A percentile compares a stretch with the other conserved stretches of the same genome.
These are phyloP conservation scores for Podaxis sp. DNA, from an alignment of 768 basidiomycete species.

Conservation along the genomic window DNA sequence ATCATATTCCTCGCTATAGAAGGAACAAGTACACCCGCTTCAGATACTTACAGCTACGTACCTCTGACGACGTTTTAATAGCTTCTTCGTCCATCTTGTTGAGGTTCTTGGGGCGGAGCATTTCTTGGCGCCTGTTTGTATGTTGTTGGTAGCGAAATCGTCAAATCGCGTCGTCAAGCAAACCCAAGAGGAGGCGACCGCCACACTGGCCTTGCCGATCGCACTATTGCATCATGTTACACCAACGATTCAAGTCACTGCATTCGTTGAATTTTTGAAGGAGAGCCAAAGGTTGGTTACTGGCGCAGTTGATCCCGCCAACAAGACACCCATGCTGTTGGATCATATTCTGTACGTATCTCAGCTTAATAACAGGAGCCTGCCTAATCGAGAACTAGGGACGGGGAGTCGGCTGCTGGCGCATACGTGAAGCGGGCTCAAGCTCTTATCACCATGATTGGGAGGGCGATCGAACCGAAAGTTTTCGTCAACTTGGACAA, in stretches of 20 bases:
- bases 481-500: slow-evolving; percentile 15
- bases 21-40: slow-evolving; percentile 64
- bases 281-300: slow-evolving; percentile 61
- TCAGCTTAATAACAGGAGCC: neutral
- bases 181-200: slow-evolving; percentile 51
- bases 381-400: slow-evolving; percentile 29
- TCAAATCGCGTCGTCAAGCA: slow-evolving; percentile 67
- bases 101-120: slow-evolving; percentile 75
- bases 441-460: slow-evolving; percentile 62
- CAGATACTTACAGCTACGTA: neutral
- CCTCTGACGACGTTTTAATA: slow-evolving; percentile 23
- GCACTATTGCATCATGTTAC: slow-evolving; percentile 57
- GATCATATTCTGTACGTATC: slow-evolving; percentile 48
- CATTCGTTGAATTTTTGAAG: slow-evolving; percentile 56
- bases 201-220: slow-evolving; percentile 61
- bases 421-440: slow-evolving; percentile 58
- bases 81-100: slow-evolving; percentile 87
- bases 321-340: slow-evolving; percentile 43
- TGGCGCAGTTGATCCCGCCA: slow-evolving; percentile 34
- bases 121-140: slow-evolving; percentile 77
- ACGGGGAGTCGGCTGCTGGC: slow-evolving; percentile 52
- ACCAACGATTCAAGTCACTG: slow-evolving; percentile 50
- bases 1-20: slow-evolving; percentile 89
- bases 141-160: slow-evolving; percentile 81
- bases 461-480: slow-evolving; percentile 40